Conservation (phyloP, 208 protist genomes). For the Trypanosomatidae sp. region DNA sequence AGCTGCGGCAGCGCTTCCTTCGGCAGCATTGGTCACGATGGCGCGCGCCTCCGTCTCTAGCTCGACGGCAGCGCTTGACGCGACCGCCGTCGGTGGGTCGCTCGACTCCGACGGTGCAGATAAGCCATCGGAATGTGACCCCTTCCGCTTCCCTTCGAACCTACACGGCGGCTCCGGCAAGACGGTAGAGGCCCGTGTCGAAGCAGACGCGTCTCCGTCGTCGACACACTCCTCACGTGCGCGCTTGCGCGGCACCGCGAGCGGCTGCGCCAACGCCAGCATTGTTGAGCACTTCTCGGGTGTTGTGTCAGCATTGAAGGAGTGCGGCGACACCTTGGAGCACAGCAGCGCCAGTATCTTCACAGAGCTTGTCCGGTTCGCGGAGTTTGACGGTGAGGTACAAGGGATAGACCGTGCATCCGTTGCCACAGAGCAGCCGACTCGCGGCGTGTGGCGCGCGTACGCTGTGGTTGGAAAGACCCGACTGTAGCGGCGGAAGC, state of each 20-base stretch:
- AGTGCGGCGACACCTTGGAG: constrained; percentile 7
- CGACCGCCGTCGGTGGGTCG: background rate
- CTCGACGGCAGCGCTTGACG: background rate
- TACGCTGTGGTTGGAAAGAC: constrained; percentile 42
- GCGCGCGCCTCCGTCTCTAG: background rate
- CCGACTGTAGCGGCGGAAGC: constrained; percentile 25
- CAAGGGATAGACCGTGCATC: background rate
- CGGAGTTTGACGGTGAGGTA: background rate
- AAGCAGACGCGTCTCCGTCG: background rate
- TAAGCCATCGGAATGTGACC: background rate
- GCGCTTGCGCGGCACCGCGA: constrained; percentile 12
- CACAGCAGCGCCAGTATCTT: constrained; percentile 37
- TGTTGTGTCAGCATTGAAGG: background rate
- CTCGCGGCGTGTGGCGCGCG: constrained; percentile 31
- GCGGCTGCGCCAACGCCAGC: background rate
- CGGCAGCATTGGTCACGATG: background rate
- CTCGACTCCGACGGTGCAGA: background rate
- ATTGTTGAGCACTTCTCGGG: background rate
- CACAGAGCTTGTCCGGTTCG: constrained; percentile 11
- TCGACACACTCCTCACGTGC: background rate
- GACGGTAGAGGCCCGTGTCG: background rate
- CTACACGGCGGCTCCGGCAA: background rate
- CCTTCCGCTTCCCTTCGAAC: background rate
- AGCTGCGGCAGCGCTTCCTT: background rate
- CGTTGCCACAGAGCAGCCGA: constrained; percentile 25